phyloP scores from a whole-genome alignment of 1,284 basidiomycete species.

The Melampsora americana region DNA sequence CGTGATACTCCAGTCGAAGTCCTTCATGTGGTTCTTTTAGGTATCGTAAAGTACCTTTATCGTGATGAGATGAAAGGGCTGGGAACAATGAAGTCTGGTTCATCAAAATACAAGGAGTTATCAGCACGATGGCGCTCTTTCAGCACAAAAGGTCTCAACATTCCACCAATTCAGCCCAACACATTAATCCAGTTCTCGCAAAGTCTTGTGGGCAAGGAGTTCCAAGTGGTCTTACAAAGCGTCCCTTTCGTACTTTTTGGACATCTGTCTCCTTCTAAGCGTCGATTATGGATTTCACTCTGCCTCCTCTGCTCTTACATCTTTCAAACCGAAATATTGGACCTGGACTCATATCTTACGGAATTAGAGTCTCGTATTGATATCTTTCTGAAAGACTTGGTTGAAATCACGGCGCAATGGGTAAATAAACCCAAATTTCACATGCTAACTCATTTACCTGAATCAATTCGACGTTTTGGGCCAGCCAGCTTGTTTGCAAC shows the following conservation, averaged over 20 bases:
- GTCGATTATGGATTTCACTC: too few relatives aligned
- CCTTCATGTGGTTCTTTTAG: constrained; percentile 55
- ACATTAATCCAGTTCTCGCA: constrained; percentile 52
- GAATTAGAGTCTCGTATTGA: constrained; percentile 36
- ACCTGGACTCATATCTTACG: constrained; percentile 54
- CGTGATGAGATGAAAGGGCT: constrained; percentile 50
- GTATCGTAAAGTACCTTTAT: constrained; percentile 57
- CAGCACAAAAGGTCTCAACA: constrained; percentile 50
- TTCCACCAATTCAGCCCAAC: too few relatives aligned
- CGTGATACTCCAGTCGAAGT: constrained; percentile 55
- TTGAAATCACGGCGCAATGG: too few relatives aligned
- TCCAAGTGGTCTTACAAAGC: constrained; percentile 54
- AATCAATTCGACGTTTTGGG: constrained; percentile 43
- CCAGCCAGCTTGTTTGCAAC: constrained; percentile 8
- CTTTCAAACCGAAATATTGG: constrained; percentile 55
- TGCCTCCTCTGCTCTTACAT: constrained; percentile 54
- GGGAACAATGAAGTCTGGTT: constrained; percentile 45
- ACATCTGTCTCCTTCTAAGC: constrained; percentile 47
- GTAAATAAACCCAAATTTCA: not conserved
- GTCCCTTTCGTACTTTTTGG: constrained; percentile 56
- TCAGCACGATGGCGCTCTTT: constrained; percentile 49
- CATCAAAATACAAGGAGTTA: too few relatives aligned
- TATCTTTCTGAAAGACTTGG: constrained; percentile 45
- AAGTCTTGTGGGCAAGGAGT: constrained; percentile 55
- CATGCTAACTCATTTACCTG: constrained; percentile 46